These are phyloP conservation scores for Tricholoma hemisulphureum DNA, from an alignment of 768 basidiomycete genomes.

Conservation along the genomic window DNA sequence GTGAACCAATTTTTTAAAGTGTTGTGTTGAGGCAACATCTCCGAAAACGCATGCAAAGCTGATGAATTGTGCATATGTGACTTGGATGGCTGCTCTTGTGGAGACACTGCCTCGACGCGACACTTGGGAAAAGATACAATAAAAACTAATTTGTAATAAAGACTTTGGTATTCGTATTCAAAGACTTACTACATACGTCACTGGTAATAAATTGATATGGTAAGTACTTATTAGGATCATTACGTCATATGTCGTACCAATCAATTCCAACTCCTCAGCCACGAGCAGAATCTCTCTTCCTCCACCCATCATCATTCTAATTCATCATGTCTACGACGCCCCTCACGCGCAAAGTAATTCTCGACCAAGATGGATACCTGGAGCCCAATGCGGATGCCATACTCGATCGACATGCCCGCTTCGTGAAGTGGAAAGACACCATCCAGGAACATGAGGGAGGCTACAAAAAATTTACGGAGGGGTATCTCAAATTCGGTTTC, in stretches of 20 bases:
- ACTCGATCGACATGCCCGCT: constrained; percentile 62
- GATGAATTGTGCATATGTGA: too few species aligned
- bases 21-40: too few species aligned
- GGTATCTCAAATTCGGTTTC: constrained; percentile 79
- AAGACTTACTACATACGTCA: too few species aligned
- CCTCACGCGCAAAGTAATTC: constrained; percentile 57
- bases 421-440: constrained; percentile 71
- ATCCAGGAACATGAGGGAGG: constrained; percentile 85
- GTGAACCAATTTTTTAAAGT: too few species aligned
- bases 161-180: too few species aligned
- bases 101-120: too few species aligned
- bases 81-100: too few species aligned
- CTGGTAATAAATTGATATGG: too few species aligned
- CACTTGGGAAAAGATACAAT: too few species aligned
- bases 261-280: neutral
- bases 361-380: constrained; percentile 72
- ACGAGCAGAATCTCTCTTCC: constrained; percentile 3
- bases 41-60: too few species aligned
- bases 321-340: constrained; percentile 40
- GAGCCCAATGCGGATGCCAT: constrained; percentile 70
- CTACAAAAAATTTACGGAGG: constrained; percentile 73
- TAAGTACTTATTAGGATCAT: too few species aligned
- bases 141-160: too few species aligned
- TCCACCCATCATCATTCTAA: constrained; percentile 14
- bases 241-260: constrained; percentile 14